Evolutionary conservation across 345 rosid species (phyloP).

Genomic region (Lepidium africanum): DNA sequence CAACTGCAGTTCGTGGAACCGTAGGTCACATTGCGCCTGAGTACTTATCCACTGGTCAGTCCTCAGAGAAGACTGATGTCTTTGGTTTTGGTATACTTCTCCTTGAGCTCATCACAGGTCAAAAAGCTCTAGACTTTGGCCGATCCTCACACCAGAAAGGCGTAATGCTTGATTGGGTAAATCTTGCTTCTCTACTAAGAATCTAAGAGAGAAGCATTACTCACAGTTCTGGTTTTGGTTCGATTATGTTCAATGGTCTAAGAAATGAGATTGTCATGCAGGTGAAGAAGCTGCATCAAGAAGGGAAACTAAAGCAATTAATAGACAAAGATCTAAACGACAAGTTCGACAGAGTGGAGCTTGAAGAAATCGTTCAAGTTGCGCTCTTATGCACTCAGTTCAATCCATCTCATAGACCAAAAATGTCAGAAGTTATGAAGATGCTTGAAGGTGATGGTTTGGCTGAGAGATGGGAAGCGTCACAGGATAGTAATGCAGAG

Average conservation of each 20-base stretch:
- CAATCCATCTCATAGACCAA: slow-evolving; percentile 64
- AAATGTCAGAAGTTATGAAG: slow-evolving; percentile 66
- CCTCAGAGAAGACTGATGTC: slow-evolving; percentile 92
- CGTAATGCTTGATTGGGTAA: slow-evolving; percentile 94
- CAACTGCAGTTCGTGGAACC: slow-evolving; percentile 92
- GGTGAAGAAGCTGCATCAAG: slow-evolving; percentile 91
- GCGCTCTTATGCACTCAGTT: slow-evolving; percentile 78
- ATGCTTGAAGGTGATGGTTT: slow-evolving; percentile 85
- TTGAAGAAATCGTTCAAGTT: slow-evolving; percentile 71
- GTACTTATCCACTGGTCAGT: slow-evolving; percentile 83
- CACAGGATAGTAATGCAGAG: slow-evolving; percentile 38
- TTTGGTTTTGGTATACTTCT: slow-evolving; percentile 92
- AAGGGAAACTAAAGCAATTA: slow-evolving; percentile 59
- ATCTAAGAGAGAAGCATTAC: background rate
- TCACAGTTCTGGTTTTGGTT: background rate
- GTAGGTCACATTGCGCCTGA: slow-evolving; percentile 95
- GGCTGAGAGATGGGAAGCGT: slow-evolving; percentile 84
- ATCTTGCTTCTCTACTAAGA: background rate
- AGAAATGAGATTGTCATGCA: slow-evolving; percentile 23
- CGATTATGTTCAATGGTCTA: background rate
- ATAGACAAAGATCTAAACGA: slow-evolving; percentile 73
- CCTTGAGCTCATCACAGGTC: slow-evolving; percentile 88
- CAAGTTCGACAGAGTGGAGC: slow-evolving; percentile 56
- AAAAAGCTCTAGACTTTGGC: slow-evolving; percentile 84
- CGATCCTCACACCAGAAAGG: slow-evolving; percentile 85